Evolutionary conservation across 2,329 filamentous ascomycete species (phyloP), one percentile per base, ranked within the genome.

Genomic region (Elsinoe australis): DNA sequence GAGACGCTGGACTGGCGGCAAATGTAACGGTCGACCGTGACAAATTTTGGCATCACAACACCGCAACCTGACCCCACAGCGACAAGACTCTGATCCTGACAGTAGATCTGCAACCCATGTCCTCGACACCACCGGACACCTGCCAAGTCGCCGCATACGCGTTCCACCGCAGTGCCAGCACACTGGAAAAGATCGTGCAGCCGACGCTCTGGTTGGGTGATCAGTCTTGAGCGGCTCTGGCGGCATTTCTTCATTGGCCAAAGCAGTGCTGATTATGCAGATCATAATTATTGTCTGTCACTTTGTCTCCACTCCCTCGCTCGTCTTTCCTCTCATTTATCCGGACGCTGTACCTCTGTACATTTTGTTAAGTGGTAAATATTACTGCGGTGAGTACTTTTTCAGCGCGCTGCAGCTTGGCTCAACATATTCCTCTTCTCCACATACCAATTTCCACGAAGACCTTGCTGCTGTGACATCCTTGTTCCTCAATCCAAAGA

Each of bases 11-110:
- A 44, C 39, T 9, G 26, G 28, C 39, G 17, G 15, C 39, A 44
- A 32, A 3, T 15, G 39, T 15, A 44, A 44, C 39, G 26, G 14
- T 44, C 26, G 19, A 28, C 26, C 17, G 14, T 44, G 39, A 44
- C 39, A 44, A 44, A 44, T 44, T 22, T 22, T 22, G 28, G 19
- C 39, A 44, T 44, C 39, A 44, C 28, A 21, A 21, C 21, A 26
- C 14, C 19, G 36, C 36, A 41, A 41, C 15, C 19, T 22, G 3
- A 24, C 9, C 31, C 8, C 33, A 10, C 18, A 19, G 12, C 39
- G 19, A 29, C 24, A 31, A 44, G 17, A 31, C 5, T 15, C 19
- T 10, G 24, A 31, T 44, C 39, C 39, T 32, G 14, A 26, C 39
- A 12, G 26, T 44, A 17, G 17, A 29, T 21, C 12, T 15, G 7